These are phyloP conservation scores for Nakazawaea pomicola DNA, from an alignment of 805 yeast species.

Conservation along the genomic window DNA sequence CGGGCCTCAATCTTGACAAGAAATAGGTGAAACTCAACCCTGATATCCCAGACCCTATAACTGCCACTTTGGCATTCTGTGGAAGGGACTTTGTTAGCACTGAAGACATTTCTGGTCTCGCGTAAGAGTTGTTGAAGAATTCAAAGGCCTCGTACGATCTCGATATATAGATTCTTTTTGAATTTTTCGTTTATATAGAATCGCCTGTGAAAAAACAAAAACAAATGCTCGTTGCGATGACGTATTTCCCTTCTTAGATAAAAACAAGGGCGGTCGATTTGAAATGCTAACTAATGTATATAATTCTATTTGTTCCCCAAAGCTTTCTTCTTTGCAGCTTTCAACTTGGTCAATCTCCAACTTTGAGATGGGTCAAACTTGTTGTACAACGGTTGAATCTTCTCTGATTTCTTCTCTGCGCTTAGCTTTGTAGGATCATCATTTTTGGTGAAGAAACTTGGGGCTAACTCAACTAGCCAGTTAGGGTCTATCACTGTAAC, in stretches of 20 bases:
- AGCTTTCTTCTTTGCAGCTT: slow-evolving; percentile 23
- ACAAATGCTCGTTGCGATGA: too few relatives aligned
- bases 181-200: too few relatives aligned
- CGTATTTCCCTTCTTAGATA: too few relatives aligned
- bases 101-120: slow-evolving; percentile 1
- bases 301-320: slow-evolving; percentile 15
- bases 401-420: slow-evolving; percentile 51
- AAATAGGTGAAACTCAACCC: slow-evolving; percentile 75
- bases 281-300: too few relatives aligned
- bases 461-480: slow-evolving; percentile 71
- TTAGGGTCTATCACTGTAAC: slow-evolving; percentile 75
- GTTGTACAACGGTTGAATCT: slow-evolving; percentile 70
- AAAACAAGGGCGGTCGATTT: too few relatives aligned
- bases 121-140: too few relatives aligned
- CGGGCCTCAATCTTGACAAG: slow-evolving; percentile 70
- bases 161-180: too few relatives aligned
- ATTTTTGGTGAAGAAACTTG: slow-evolving; percentile 60
- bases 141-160: too few relatives aligned
- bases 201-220: too few relatives aligned
- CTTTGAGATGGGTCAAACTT: slow-evolving; percentile 55
- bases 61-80: slow-evolving; percentile 48
- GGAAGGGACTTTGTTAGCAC: slow-evolving; percentile 10
- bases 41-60: slow-evolving; percentile 85
- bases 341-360: slow-evolving; percentile 65
- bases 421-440: slow-evolving; percentile 47